These are phyloP conservation scores for Salix koriyanagi DNA, from an alignment of 345 rosid genomes.

Conservation along the genomic window DNA sequence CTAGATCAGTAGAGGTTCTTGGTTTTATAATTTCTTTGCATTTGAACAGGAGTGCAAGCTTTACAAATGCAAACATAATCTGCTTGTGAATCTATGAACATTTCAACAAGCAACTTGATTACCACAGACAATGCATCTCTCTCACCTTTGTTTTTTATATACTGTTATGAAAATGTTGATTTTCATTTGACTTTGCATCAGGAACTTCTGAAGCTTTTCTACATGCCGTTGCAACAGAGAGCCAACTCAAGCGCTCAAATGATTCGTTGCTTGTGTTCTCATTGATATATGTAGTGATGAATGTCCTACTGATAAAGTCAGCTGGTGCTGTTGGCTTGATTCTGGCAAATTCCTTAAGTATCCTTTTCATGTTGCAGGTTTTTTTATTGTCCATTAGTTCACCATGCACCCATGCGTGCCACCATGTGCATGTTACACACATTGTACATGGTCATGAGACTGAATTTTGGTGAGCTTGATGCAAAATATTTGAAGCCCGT, in stretches of 20 bases:
- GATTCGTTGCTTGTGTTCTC: conserved; percentile 75
- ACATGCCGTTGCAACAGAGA: conserved; percentile 84
- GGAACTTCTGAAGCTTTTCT: conserved; percentile 97
- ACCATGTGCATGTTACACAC: background rate
- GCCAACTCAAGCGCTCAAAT: conserved; percentile 71
- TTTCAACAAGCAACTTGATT: background rate
- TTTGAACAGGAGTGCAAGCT: background rate
- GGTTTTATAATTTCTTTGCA: background rate
- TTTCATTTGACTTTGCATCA: conserved; percentile 30
- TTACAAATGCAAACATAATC: background rate
- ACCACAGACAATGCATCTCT: background rate
- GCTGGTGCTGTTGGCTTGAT: conserved; percentile 89
- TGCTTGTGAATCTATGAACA: background rate
- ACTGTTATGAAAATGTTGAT: conserved; percentile 14
- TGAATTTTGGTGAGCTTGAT: background rate
- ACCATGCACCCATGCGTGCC: background rate
- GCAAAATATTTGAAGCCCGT: background rate
- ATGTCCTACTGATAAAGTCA: conserved; percentile 60
- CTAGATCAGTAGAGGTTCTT: background rate
- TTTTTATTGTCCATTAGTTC: background rate
- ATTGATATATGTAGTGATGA: conserved; percentile 46
- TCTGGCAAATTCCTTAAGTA: conserved; percentile 82
- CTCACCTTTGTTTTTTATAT: background rate
- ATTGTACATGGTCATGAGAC: background rate
- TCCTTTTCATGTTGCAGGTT: conserved; percentile 35